Conservation (phyloP, 2,329 filamentous ascomycete species). For the Clonostachys solani region DNA sequence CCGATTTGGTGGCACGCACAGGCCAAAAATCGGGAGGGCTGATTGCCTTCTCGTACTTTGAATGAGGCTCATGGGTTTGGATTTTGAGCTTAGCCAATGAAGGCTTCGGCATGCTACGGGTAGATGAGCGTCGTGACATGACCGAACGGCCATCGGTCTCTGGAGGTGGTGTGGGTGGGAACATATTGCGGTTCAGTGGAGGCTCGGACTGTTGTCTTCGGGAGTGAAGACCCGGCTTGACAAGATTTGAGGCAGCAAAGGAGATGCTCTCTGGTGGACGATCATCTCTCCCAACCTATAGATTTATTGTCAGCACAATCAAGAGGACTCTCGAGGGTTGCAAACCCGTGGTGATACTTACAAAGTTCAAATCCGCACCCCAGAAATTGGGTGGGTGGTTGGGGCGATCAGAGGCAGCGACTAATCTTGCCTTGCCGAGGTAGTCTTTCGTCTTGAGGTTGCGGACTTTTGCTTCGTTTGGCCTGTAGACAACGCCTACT, state of each 20-base stretch:
- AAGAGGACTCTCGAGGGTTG: no score
- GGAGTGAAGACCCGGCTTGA: slow-evolving; percentile 78
- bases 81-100: slow-evolving; percentile 61
- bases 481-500: slow-evolving; percentile 89
- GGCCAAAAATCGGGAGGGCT: slow-evolving; percentile 36
- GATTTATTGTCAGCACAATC: no score
- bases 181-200: slow-evolving; percentile 72
- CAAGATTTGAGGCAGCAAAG: slow-evolving; percentile 87
- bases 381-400: slow-evolving; percentile 82
- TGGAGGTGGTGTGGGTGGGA: slow-evolving; percentile 97
- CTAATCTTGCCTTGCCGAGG: slow-evolving; percentile 88
- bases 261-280: slow-evolving; percentile 80
- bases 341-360: slow-evolving; percentile 23
- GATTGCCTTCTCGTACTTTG: slow-evolving; percentile 48
- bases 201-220: slow-evolving; percentile 84
- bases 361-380: slow-evolving; percentile 74
- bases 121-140: slow-evolving; percentile 57
- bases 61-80: slow-evolving; percentile 46
- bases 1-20: slow-evolving; percentile 33
- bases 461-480: slow-evolving; percentile 96
- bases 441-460: slow-evolving; percentile 98
- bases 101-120: slow-evolving; percentile 57
- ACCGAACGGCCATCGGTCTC: slow-evolving; percentile 39
- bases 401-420: slow-evolving; percentile 77
- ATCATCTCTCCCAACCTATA: slow-evolving; percentile 57